Evolutionary conservation across 139 green algal species (phyloP), one percentile per base, ranked within the genome.

Genomic region (Chlorella sp.): DNA sequence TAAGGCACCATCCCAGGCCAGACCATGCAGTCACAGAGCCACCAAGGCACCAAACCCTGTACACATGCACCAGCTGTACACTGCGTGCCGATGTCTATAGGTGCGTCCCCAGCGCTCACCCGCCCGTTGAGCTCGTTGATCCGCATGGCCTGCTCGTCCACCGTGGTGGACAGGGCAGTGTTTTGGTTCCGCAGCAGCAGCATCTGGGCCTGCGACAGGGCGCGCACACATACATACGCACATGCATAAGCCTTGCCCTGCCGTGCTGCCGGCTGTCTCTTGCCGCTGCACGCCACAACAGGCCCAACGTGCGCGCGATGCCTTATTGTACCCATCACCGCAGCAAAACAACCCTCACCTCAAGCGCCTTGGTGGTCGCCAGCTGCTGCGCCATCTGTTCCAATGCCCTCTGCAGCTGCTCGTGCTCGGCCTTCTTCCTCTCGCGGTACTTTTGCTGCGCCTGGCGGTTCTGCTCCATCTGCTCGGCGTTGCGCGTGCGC

Each of bases 341-440:
- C 17, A 17, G 10, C 17, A 24, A 10, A 10, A 24, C 17, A n/a
- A 17, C 42, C 17, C 42, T 55, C 55, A 83, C 68, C 62, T 83
- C 78, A 2, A 77, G 55, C 22, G 73, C 78, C 63, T 83, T 83
- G 35, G 80, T 69, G 2, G 70, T 69, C n/a, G 74, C 74, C 59
- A 84, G 68, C 74, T 84, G 70, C 32, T 70, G 70, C 2, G 78
- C 78, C 3, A 84, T 70, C 66, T 72, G 30, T 33, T 84, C 74
- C 59, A 84, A 67, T 24, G 78, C 74, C 20, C 35, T 30, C 71
- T 80, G 74, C 33, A 84, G 71, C 35, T 69, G 55, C 29, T 50
- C 27, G 20, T 81, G 65, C 74, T 84, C 79, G 0, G 32, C 2
- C 74, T 84, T 84, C 74, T 84, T 84, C 26, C 79, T 70, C 61